Base-by-base conservation (phyloP, 1,284 basidiomycete genomes). In the Fomes fomentarius region DNA sequence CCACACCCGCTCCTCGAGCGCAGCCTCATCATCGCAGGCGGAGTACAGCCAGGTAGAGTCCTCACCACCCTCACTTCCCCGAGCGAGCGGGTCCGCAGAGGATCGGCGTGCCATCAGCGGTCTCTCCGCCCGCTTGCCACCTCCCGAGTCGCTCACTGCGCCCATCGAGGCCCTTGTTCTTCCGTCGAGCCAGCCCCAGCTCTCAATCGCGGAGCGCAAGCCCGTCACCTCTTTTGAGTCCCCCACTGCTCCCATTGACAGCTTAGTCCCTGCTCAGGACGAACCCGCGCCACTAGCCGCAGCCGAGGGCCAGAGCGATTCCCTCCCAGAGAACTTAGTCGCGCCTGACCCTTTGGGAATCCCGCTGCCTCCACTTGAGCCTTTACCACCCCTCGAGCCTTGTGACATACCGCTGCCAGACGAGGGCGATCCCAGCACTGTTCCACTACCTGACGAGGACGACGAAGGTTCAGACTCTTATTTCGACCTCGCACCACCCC, bases 111-210 rank as follows among this genome's bases (percentile, higher is more conserved):
- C 46, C 26, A 17, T 37, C n/a, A 10, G 38, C 30, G 17, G 37
- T 11, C 46, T 57, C 0, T 56, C 48, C 7, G 34, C 47, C 14
- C 56, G 59, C 39, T 22, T 56, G 7, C 52, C 59, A 0, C 46
- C 55, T 11, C 43, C 34, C 3, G 50, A 57, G 47, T 53, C 56
- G 21, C 48, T 61, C 24, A 61, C 59, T 2, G 55, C 59, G n/a
- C 59, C 59, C 1, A 31, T 59, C 21, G 57, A 59, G 43, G 28
- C 52, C 1, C 50, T 49, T 43, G 37, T 53, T 17, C 28, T 54
- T 0, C 1, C 6, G n/a, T 15, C 22, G 26, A 9, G 17, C 47
- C 45, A 21, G 26, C 30, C 8, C 19, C 21, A 17, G 6, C 17
- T 26, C 19, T 33, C 38, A 4, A 15, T 30, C 28, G 28, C 28